A percentile compares a stretch with the other conserved stretches of the same genome.
Conservation (phyloP, 768 basidiomycete species). For the Clathrus columnatus region DNA sequence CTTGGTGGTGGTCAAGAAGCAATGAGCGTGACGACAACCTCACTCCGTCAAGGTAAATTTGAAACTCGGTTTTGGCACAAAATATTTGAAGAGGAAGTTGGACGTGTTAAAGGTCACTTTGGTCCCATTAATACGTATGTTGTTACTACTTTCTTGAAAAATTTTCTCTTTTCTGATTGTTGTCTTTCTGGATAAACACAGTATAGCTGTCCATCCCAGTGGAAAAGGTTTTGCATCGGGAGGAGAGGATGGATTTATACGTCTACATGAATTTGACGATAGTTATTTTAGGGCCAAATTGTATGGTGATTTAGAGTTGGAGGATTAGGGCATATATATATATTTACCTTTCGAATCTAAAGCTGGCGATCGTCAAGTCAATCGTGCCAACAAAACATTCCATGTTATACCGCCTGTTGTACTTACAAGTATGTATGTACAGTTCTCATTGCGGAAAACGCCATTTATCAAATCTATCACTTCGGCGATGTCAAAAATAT, state of each 20-base stretch:
- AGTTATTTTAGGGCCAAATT: conserved; percentile 88
- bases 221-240: conserved; percentile 89
- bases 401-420: too few relatives aligned
- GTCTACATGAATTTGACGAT: conserved; percentile 90
- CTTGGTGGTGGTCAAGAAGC: conserved; percentile 98
- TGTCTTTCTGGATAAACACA: conserved; percentile 30
- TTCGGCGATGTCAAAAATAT: too few relatives aligned
- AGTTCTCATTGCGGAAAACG: too few relatives aligned
- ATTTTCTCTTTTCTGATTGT: conserved; percentile 9
- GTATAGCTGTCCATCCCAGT: conserved; percentile 85
- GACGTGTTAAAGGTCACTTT: conserved; percentile 95
- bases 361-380: too few relatives aligned
- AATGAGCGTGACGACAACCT: conserved; percentile 94
- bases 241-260: conserved; percentile 92
- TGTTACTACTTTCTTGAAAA: background rate
- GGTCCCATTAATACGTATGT: conserved; percentile 93
- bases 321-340: too few relatives aligned
- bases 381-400: too few relatives aligned
- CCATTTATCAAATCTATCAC: too few relatives aligned
- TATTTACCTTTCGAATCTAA: too few relatives aligned
- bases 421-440: too few relatives aligned
- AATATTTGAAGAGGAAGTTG: conserved; percentile 93
- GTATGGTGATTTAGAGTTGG: conserved; percentile 81
- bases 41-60: conserved; percentile 90
- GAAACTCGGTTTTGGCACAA: conserved; percentile 99